Percentiles rank a stretch among this genome's conserved stretches.
These are phyloP conservation scores for Gracilaria vermiculophylla DNA, from an alignment of 23 red algal species.

Conservation along the genomic window DNA sequence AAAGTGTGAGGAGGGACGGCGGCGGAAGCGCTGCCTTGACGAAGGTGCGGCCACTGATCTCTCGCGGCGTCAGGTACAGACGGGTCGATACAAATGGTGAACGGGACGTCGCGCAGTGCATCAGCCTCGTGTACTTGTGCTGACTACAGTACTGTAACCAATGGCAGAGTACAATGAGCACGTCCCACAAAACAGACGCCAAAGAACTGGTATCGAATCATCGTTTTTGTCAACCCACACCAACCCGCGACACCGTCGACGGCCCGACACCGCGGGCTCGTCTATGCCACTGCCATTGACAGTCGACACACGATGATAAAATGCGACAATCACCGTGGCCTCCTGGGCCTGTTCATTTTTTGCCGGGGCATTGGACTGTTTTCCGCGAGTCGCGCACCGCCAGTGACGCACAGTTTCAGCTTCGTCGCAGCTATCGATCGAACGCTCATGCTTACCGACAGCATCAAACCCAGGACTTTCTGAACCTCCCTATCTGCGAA, in stretches of 20 bases:
- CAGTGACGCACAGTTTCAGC: neutral
- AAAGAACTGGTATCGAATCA: neutral
- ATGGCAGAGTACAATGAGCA: neutral
- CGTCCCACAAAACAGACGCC: neutral
- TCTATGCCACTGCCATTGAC: neutral
- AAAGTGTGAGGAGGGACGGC: neutral
- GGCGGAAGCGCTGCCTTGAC: neutral
- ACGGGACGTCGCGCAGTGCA: neutral
- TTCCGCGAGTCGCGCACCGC: neutral
- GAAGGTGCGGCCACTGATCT: neutral
- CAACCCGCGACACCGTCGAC: neutral
- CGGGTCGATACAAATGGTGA: too few relatives aligned
- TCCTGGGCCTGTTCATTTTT: neutral
- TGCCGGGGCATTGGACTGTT: neutral
- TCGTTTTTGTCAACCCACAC: neutral
- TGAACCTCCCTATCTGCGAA: too few relatives aligned
- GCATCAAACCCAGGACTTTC: too few relatives aligned
- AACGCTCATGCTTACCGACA: too few relatives aligned
- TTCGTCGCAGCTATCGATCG: neutral
- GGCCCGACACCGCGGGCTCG: neutral
- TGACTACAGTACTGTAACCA: too few relatives aligned
- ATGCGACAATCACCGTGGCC: neutral
- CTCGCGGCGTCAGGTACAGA: conserved; percentile 12
- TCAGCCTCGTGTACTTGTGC: neutral
- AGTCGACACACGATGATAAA: neutral